phyloP scores from a whole-genome alignment of 2,329 filamentous ascomycete genomes.

The Fusarium tupiense region DNA sequence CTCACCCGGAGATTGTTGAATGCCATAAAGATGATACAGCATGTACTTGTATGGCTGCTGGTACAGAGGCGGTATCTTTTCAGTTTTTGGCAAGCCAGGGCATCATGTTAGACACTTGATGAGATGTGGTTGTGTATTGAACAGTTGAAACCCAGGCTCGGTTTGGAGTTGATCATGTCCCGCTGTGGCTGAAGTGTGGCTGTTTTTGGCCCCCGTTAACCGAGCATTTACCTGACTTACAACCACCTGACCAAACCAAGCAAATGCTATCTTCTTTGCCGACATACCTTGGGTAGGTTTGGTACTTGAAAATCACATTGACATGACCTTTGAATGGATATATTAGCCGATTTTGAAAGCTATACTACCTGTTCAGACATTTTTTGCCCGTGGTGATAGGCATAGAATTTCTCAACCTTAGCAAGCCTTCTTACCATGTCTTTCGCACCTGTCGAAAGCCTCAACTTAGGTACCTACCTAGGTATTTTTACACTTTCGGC shows the following conservation, averaged over 20 bases:
- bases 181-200: slow-evolving; percentile 43
- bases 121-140: slow-evolving; percentile 36
- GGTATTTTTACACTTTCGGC: no score
- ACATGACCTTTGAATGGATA: no score
- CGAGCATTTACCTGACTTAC: slow-evolving; percentile 40
- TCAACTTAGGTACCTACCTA: no score
- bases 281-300: no score
- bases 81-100: slow-evolving; percentile 24
- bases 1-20: slow-evolving; percentile 3
- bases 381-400: no score
- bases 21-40: slow-evolving; percentile 1
- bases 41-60: background rate
- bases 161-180: slow-evolving; percentile 39
- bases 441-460: no score
- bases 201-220: slow-evolving; percentile 30
- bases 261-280: no score
- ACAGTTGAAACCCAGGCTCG: slow-evolving; percentile 40
- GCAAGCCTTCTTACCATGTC: no score
- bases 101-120: slow-evolving; percentile 24
- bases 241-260: background rate
- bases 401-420: no score
- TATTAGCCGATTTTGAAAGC: no score
- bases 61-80: slow-evolving; percentile 13
- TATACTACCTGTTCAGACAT: no score
- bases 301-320: no score